Evolutionary conservation across 371 early-diverging fungal genomes (phyloP), one percentile per base, ranked within the genome.

Genomic region (Syncephalastrum contaminatum): DNA sequence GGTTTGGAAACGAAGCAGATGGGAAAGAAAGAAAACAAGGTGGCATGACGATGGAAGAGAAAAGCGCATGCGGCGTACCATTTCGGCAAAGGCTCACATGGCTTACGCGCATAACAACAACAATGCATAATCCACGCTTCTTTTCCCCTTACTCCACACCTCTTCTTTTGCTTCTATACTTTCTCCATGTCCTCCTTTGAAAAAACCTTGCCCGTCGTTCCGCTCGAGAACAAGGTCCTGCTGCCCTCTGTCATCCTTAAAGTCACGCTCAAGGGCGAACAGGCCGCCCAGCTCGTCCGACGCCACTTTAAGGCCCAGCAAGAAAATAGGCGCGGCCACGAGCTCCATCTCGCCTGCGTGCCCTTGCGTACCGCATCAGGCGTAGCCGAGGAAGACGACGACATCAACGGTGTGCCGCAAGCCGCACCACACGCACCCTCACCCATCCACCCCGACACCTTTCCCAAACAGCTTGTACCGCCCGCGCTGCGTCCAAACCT

Each of bases 221-320:
- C 76, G 22, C 61, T 75, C 12, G 63, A 70, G 15, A 58, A 54
- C 21, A 69, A 72, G 44, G 69, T 72, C 1, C 54, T 75, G 4
- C 55, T 75, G 21, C 76, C 76, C n/a, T 60, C 63, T 20, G 67
- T 65, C 15, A 62, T 70, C 5, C 42, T 70, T 16, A 66, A 70
- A 20, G 44, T 75, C 3, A 57, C 61, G 16, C 57, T 75, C 45
- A 59, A 60, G 13, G 76, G 76, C 14, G 60, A 60, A 24, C 69
- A 68, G 18, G 76, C 76, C n/a, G 43, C 53, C 13, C 64, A 65
- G 39, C 43, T 75, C 4, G 59, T 63, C 20, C 70, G 65, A 50
- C 43, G 53, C 8, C 61, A 68, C 50, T 72, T 70, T 52, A 50
- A 30, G 36, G 36, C 36, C 36, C 36, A 30, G 36, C 36, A 30